phyloP scores from a whole-genome alignment of 2,329 filamentous ascomycete genomes.

The Akanthomyces lecanii region DNA sequence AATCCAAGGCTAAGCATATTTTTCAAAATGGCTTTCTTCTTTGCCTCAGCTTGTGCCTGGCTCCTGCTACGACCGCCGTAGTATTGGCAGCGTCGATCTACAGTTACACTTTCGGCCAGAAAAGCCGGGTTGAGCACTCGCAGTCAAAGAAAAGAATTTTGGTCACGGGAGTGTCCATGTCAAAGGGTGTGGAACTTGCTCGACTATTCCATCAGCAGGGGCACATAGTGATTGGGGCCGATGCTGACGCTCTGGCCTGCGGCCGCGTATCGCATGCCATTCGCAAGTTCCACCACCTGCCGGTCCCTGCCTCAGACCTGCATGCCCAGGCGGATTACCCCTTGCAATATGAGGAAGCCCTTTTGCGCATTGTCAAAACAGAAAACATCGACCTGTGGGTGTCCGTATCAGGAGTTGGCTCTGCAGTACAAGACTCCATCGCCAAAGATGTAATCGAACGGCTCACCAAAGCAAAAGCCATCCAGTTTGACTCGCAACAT shows the following conservation, averaged over 20 bases:
- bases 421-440: slow-evolving; percentile 61
- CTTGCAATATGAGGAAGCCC: slow-evolving; percentile 46
- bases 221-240: slow-evolving; percentile 68
- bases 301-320: slow-evolving; percentile 24
- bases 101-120: slow-evolving; percentile 2
- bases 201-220: slow-evolving; percentile 60
- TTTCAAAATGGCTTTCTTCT: slow-evolving; percentile 25
- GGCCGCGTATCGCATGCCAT: slow-evolving; percentile 58
- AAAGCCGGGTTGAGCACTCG: not conserved
- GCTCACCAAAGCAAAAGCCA: slow-evolving; percentile 53
- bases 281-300: slow-evolving; percentile 47
- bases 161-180: slow-evolving; percentile 69
- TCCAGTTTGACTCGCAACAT: slow-evolving; percentile 57
- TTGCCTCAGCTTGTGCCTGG: slow-evolving; percentile 32
- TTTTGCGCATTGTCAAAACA: slow-evolving; percentile 54
- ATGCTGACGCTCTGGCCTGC: slow-evolving; percentile 50
- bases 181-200: slow-evolving; percentile 64
- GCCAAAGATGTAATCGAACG: slow-evolving; percentile 59
- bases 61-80: slow-evolving; percentile 45
- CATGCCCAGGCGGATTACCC: not conserved
- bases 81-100: slow-evolving; percentile 33
- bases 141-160: slow-evolving; percentile 47
- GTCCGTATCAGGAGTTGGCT: slow-evolving; percentile 64
- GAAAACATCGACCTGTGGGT: slow-evolving; percentile 70
- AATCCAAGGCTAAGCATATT: slow-evolving; percentile 16